Evolutionary conservation across 2,329 filamentous ascomycete genomes (phyloP).

Genomic region (Mycosphaerella sp.): DNA sequence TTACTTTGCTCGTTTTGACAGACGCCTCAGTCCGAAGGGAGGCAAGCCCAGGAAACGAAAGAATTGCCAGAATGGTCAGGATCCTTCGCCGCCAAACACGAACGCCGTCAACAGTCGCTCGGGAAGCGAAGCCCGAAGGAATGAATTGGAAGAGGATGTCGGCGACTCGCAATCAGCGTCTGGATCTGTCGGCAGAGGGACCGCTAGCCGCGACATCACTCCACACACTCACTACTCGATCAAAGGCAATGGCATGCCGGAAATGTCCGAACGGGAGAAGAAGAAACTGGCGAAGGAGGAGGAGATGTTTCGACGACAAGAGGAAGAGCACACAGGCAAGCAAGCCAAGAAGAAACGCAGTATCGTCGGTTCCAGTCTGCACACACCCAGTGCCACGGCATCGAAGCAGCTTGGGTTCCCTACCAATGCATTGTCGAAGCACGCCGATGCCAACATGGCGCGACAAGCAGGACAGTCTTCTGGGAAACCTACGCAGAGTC

Average conservation of each 20-base stretch:
- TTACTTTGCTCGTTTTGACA: constrained; percentile 29
- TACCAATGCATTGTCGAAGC: constrained; percentile 26
- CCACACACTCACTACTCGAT: constrained; percentile 49
- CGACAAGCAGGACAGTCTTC: constrained; percentile 21
- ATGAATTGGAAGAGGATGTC: constrained; percentile 50
- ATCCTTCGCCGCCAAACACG: constrained; percentile 51
- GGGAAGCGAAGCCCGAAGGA: constrained; percentile 51
- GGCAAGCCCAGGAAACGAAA: constrained; percentile 47
- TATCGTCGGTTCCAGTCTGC: constrained; percentile 50
- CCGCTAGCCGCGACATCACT: constrained; percentile 56
- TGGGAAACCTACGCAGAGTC: constrained; percentile 17
- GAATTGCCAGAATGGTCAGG: constrained; percentile 39
- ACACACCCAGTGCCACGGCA: constrained; percentile 44
- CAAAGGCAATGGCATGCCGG: constrained; percentile 40
- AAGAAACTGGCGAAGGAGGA: constrained; percentile 59
- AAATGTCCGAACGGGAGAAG: constrained; percentile 56
- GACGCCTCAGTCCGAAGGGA: constrained; percentile 31
- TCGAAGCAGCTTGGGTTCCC: constrained; percentile 39
- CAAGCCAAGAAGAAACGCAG: constrained; percentile 52
- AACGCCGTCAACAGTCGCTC: constrained; percentile 53
- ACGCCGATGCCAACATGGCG: constrained; percentile 23
- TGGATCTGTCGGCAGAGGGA: constrained; percentile 51
- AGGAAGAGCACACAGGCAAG: constrained; percentile 50
- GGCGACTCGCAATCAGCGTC: constrained; percentile 53
- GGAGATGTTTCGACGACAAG: constrained; percentile 56